Percentiles rank a stretch among this genome's conserved stretches.
Evolutionary conservation across 1,284 basidiomycete genomes (phyloP).

Genomic region (Cryptococcus neoformans): DNA sequence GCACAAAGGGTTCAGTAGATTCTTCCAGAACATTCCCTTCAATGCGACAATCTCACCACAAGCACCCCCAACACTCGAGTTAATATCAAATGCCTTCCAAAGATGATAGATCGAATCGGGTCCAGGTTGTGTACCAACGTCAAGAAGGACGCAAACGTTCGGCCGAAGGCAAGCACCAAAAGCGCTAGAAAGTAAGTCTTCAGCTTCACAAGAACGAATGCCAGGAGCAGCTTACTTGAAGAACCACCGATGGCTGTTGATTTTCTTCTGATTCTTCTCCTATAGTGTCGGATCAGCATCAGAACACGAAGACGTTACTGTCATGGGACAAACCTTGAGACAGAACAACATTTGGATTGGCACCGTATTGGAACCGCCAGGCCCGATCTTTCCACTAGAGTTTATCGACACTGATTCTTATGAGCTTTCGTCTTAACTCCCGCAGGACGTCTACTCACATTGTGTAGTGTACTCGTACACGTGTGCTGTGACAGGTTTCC

Average conservation of each 20-base stretch:
- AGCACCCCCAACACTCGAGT: slow-evolving; percentile 92
- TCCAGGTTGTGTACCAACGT: slow-evolving; percentile 91
- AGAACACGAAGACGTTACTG: too few relatives aligned
- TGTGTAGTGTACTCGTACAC: slow-evolving; percentile 94
- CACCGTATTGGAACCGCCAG: slow-evolving; percentile 64
- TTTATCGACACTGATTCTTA: slow-evolving; percentile 62
- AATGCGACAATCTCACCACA: slow-evolving; percentile 95
- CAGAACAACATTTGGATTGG: slow-evolving; percentile 94
- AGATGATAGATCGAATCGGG: slow-evolving; percentile 88
- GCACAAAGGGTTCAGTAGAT: slow-evolving; percentile 76
- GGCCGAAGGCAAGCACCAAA: slow-evolving; percentile 53
- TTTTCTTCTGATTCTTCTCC: slow-evolving; percentile 52
- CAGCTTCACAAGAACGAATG: not conserved
- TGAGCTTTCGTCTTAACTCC: not conserved
- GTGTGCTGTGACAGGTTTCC: slow-evolving; percentile 81
- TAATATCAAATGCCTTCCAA: slow-evolving; percentile 97
- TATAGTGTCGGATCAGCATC: slow-evolving; percentile 5
- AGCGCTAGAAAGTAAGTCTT: not conserved
- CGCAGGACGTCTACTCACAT: slow-evolving; percentile 53
- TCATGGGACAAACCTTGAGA: slow-evolving; percentile 67
- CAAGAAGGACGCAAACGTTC: slow-evolving; percentile 90
- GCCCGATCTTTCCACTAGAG: slow-evolving; percentile 72
- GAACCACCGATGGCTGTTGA: slow-evolving; percentile 93
- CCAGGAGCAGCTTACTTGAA: slow-evolving; percentile 58
- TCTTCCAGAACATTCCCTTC: slow-evolving; percentile 75